Evolutionary conservation across 2,329 filamentous ascomycete genomes (phyloP), one percentile per base, ranked within the genome.

Genomic region (Colletotrichum truncatum): DNA sequence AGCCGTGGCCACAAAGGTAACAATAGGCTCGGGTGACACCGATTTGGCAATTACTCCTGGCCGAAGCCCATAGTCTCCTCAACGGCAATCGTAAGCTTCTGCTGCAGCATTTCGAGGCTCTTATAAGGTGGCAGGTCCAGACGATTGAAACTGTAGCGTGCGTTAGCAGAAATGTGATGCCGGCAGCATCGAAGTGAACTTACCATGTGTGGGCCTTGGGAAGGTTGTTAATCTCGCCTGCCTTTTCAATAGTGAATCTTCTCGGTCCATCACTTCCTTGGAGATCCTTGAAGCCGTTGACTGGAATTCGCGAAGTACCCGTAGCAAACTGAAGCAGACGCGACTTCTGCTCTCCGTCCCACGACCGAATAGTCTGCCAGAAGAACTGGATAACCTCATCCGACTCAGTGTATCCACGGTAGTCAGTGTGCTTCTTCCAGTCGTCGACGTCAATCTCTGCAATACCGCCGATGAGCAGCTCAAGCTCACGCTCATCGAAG

Each of bases 371-470:
- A 67, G 92, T 95, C 84, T 97, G 94, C 96, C 96, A 99, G 87
- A 99, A 99, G 84, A 97, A 94, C 78, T 97, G 93, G 70, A 99
- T 96, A 25, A 99, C 96, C 75, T 98, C 93, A 73, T 99, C 96
- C 62, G 91, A 94, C 81, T 99, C 96, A 9, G 97, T 98, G 85
- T 99, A 99, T 58, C 96, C 96, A 72, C 96, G 92, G 80, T 99
- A 99, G 76, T 99, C 96, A 48, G 96, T 99, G 82, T 99, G 96
- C 85, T 99, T 99, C 91, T 99, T 98, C 96, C 96, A 99, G 80
- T 99, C 96, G 66, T 99, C 96, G 14, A 99, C 95, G 74, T 99
- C 96, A 71, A 99, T 99, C 80, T 99, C 96, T n/a, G 96, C 96
- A 73, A 99, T 99, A 86, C 96, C 96, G 70, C 96, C 96, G 75